A percentile compares a stretch with the other conserved stretches of the same genome.
Evolutionary conservation across 2,329 filamentous ascomycete genomes (phyloP).

Genomic region (Colletotrichum lini): DNA sequence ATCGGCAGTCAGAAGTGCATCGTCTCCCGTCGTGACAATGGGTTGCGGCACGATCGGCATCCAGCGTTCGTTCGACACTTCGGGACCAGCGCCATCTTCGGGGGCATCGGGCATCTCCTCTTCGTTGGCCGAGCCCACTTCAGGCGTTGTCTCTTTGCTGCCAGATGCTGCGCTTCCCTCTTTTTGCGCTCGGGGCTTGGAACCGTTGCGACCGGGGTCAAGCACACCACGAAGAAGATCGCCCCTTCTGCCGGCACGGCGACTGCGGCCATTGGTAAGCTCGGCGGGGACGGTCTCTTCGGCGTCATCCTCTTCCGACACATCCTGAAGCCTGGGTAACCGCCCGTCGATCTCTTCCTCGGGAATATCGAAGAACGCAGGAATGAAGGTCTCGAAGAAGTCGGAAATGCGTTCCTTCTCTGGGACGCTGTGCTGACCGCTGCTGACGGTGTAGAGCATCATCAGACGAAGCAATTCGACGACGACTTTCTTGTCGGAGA

Average conservation of each 20-base stretch:
- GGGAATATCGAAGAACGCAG: constrained; percentile 82
- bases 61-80: constrained; percentile 76
- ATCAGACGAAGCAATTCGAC: constrained; percentile 74
- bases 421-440: constrained; percentile 78
- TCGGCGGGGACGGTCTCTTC: constrained; percentile 81
- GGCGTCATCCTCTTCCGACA: constrained; percentile 82
- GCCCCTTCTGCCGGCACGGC: constrained; percentile 82
- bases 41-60: constrained; percentile 73
- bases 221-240: constrained; percentile 89
- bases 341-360: constrained; percentile 78
- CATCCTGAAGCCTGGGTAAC: constrained; percentile 78
- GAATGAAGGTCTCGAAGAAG: constrained; percentile 83
- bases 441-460: constrained; percentile 76
- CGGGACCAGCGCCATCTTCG: constrained; percentile 71
- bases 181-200: constrained; percentile 79
- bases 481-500: constrained; percentile 79
- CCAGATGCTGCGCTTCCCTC: constrained; percentile 83
- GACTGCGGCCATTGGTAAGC: constrained; percentile 76
- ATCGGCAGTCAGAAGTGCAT: constrained; percentile 69
- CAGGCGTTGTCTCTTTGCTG: constrained; percentile 92
- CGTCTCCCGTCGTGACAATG: constrained; percentile 68
- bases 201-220: constrained; percentile 81
- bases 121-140: constrained; percentile 82
- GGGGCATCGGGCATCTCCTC: constrained; percentile 78
- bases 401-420: constrained; percentile 82